Evolutionary conservation across 1,139 yeast genomes (phyloP).

Genomic region (Petasospora rhodanensis): DNA sequence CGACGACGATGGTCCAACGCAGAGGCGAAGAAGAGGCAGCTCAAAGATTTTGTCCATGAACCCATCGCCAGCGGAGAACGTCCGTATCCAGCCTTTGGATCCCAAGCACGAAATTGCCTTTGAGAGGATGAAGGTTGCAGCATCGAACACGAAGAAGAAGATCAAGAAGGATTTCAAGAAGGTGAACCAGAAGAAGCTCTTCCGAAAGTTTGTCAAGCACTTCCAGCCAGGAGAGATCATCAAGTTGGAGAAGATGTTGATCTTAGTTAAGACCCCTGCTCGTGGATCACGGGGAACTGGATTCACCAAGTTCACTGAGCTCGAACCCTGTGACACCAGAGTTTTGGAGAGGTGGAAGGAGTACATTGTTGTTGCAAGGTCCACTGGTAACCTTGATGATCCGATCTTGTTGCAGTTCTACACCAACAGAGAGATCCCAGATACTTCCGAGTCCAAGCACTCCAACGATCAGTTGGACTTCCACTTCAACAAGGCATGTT

Average conservation of each 20-base stretch:
- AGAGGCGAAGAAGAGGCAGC: too few relatives aligned
- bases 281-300: slow-evolving; percentile 14
- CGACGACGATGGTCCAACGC: too few relatives aligned
- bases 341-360: slow-evolving; percentile 76
- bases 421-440: slow-evolving; percentile 39
- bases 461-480: slow-evolving; percentile 29
- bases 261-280: slow-evolving; percentile 44
- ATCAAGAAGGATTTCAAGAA: slow-evolving; percentile 10
- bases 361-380: slow-evolving; percentile 60
- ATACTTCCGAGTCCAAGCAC: slow-evolving; percentile 18
- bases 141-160: slow-evolving; percentile 10
- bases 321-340: slow-evolving; percentile 48
- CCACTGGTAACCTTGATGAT: slow-evolving; percentile 41
- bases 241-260: slow-evolving; percentile 61
- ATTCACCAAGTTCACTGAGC: slow-evolving; percentile 37
- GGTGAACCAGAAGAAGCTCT: slow-evolving; percentile 7
- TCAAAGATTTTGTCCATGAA: slow-evolving; percentile 1
- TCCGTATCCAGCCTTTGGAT: slow-evolving; percentile 5
- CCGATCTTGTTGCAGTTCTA: slow-evolving; percentile 64
- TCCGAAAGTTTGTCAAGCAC: slow-evolving; percentile 15
- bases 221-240: slow-evolving; percentile 54
- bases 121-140: slow-evolving; percentile 12
- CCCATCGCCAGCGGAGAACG: slow-evolving; percentile 14
- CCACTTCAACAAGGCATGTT: slow-evolving; percentile 23
- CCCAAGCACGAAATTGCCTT: slow-evolving; percentile 5